Conservation (phyloP, 257 asterid species). For the Fraxinus quadrangulata region DNA sequence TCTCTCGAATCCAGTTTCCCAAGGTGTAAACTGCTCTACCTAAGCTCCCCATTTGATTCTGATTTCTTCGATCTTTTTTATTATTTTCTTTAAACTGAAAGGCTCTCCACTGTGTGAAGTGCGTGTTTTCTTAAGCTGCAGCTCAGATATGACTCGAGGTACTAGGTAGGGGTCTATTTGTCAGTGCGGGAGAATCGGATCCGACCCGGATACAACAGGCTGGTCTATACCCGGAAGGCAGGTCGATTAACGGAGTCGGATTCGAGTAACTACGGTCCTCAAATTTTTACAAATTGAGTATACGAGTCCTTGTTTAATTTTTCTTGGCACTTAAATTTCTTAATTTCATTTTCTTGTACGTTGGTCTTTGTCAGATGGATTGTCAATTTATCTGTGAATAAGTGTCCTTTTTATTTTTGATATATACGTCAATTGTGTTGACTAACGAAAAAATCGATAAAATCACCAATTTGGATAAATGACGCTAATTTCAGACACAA, state of each 20-base stretch:
- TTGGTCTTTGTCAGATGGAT: neutral
- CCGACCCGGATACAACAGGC: neutral
- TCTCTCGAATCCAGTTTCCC: slow-evolving; percentile 8
- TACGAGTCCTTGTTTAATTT: neutral
- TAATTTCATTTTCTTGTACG: too few relatives aligned
- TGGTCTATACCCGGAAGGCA: neutral
- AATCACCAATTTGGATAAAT: too few relatives aligned
- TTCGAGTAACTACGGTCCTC: neutral
- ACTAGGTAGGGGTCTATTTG: neutral
- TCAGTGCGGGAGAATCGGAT: neutral
- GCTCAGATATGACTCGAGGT: neutral
- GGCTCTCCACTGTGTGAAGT: neutral
- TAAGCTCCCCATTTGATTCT: slow-evolving; percentile 1
- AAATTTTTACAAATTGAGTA: neutral
- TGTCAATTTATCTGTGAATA: neutral
- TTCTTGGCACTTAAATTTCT: neutral
- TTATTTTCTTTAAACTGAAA: neutral
- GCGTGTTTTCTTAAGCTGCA: neutral
- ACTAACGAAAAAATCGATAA: too few relatives aligned
- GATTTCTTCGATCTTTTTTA: neutral
- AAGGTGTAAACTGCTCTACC: slow-evolving; percentile 5
- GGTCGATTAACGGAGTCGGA: neutral
- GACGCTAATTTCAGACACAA: too few relatives aligned
- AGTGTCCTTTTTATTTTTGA: too few relatives aligned
- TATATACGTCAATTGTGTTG: too few relatives aligned